Base-by-base conservation (phyloP, 768 basidiomycete genomes). In the Terana coerulea region DNA sequence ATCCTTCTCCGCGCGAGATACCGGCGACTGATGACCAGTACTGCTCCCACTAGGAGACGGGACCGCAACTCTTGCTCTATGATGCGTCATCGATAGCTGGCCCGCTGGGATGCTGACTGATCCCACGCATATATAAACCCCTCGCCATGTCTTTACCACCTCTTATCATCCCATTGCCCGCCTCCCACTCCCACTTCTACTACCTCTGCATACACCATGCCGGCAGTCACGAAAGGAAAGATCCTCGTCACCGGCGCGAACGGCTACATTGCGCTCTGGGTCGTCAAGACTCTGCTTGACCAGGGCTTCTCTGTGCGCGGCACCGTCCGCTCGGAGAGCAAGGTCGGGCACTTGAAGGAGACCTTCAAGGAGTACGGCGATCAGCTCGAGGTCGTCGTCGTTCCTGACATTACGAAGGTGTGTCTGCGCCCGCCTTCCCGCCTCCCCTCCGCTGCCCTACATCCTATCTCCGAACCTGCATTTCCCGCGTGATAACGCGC, bases 371-470 rank as follows among this genome's bases (percentile, higher is more conserved):
- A 68, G 0, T 76, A 76, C 51, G 82, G 78, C 0, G 77, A 79
- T 53, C 77, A 72, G 41, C 79, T 90, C 57, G 82, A 86, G 55
- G 64, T 83, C 36, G 78, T 78, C 15, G 68, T 89, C 19, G 87
- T 92, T 0, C 74, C 79, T 40, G 89, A 94, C 59, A 86, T 92
- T 54, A 72, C 72, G 6, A 62, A 73, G 68, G 79, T 79, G 39
- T 44, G 70, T 28, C 29, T 7, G 19, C 21, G 5, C 15, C 7
- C 19, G 28, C 15, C 21, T 14, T 15, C 17, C 11, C n/a, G 5
- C 10, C 5, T 33, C 39, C 47, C n/a, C n/a, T n/a, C n/a, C n/a
- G n/a, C n/a, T n/a, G n/a, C n/a, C n/a, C n/a, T n/a, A n/a, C n/a
- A n/a, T n/a, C n/a, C n/a, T n/a, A n/a, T n/a, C n/a, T n/a, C n/a